These are phyloP conservation scores for Aspergillus sergii DNA, from an alignment of 2,329 filamentous ascomycete species.

Conservation along the genomic window DNA sequence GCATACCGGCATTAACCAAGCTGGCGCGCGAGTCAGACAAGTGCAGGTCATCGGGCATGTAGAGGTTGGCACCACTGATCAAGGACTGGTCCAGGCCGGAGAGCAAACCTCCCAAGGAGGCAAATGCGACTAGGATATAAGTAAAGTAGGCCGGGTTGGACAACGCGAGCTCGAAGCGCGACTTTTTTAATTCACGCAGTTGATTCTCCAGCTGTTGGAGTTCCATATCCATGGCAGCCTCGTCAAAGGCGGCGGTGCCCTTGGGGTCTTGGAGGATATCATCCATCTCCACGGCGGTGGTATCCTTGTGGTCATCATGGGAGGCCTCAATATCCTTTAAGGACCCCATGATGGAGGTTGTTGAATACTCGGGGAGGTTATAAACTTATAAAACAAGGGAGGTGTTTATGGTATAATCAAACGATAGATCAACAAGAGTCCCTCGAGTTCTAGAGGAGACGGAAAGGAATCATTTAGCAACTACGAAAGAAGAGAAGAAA, in stretches of 20 bases:
- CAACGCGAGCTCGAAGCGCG: conserved; percentile 55
- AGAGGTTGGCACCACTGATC: conserved; percentile 68
- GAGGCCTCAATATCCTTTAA: conserved; percentile 32
- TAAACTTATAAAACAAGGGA: not conserved
- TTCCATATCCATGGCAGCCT: conserved; percentile 37
- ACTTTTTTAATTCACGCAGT: conserved; percentile 22
- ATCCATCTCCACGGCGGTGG: conserved; percentile 27
- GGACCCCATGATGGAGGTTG: conserved; percentile 13
- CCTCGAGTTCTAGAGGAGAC: not conserved
- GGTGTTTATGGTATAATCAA: not conserved
- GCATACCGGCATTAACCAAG: conserved; percentile 71
- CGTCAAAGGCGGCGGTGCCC: conserved; percentile 23
- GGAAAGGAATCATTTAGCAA: not conserved
- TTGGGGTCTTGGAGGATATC: conserved; percentile 29
- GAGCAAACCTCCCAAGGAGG: conserved; percentile 73
- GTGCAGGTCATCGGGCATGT: conserved; percentile 61
- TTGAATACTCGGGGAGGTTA: not conserved
- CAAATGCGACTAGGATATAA: conserved; percentile 68
- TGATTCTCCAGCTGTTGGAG: conserved; percentile 33
- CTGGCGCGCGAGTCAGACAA: conserved; percentile 62
- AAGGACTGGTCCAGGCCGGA: conserved; percentile 73
- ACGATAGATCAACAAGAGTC: not conserved
- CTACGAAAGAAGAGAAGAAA: not conserved
- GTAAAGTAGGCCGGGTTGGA: conserved; percentile 67
- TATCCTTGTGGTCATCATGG: conserved; percentile 28